Base-by-base conservation (phyloP, 2,329 filamentous ascomycete species). In the Penicillium sp. region DNA sequence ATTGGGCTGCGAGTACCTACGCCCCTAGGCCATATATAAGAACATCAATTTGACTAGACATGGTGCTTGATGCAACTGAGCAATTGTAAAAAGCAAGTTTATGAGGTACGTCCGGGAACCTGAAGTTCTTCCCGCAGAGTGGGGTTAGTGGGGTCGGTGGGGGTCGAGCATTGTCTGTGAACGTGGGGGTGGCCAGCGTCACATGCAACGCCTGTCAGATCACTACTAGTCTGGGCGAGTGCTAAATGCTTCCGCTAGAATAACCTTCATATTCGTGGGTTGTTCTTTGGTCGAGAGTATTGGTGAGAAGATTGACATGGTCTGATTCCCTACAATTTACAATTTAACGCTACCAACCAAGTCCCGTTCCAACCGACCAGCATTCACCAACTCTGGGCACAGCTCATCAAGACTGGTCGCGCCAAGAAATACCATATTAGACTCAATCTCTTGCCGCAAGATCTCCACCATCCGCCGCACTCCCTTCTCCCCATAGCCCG, bases 401-500 rank as follows among this genome's bases (percentile, higher is more conserved):
- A 74, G 25, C 20, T 71, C 68, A 1, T 55, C 54, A 2, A 72
- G 53, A 18, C 44, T 67, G 0, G 57, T 71, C 1, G 59, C 71
- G 2, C 71, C 70, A 4, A 69, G 49, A 33, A 73, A 62, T 0
- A 68, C 67, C 71, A 74, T 73, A 45, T 74, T 74, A 14, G 59
- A 52, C 51, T 71, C 68, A 14, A 73, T 68, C 53, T 74, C 71
- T 9, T 69, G 65, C 15, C 68, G 62, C 25, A 73, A 49, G 14
- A 73, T 69, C 8, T 69, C 54, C 7, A 73, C 47, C 58, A 71
- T 64, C 1, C 71, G 80, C 74, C n/a, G 83, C 69, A 55, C 85
- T 78, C 59, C 86, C 78, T 74, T 75, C 55, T 77, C 77, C 1
- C 86, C 86, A 62, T 88, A 89, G n/a, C 69, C 67, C 0, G 62